Evolutionary conservation across 1,139 yeast genomes (phyloP), one percentile per base, ranked within the genome.

Genomic region (Nakaseomyces delphensis): DNA sequence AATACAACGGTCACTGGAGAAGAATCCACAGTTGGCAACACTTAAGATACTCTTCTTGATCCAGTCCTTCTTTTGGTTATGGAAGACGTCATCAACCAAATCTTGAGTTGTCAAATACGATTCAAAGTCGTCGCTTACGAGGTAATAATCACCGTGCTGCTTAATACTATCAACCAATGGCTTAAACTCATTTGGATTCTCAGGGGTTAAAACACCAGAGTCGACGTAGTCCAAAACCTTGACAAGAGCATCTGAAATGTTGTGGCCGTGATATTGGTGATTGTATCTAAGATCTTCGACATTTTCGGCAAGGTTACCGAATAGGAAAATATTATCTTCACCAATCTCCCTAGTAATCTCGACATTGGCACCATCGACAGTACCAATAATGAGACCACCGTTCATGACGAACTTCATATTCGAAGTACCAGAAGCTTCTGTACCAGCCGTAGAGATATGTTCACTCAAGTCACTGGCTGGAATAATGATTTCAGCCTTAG

Each of bases 361-460:
- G 44, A 89, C 95, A 60, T 87, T 89, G 49, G 96, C 96, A 60
- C 97, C 96, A 61, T 89, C 96, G 52, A 89, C 95, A 14, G 96
- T 87, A 60, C 97, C 97, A 55, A 87, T 81, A 53, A 87, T 84
- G 52, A 89, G 73, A 42, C 96, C 96, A 65, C 96, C 96, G 59
- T 86, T 87, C 65, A 87, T 69, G 24, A 87, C 95, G 62, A 87
- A 87, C 68, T 87, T 89, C 96, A 87, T 87, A 69, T 87, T 87
- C 39, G 95, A 83, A 37, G 97, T 87, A 62, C 96, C 96, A 1
- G 94, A 83, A 20, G 95, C 96, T 64, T 87, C 97, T 19, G 97
- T 87, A 55, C 97, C 97, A 9, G 96, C 96, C 39, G 96, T 87
- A n/a, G 96, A 86, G 53, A 87, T 89, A 66, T 87, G 97, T 66